Evolutionary conservation across 83 land plant species (phyloP).

Genomic region (Isoetes engelmannii): DNA sequence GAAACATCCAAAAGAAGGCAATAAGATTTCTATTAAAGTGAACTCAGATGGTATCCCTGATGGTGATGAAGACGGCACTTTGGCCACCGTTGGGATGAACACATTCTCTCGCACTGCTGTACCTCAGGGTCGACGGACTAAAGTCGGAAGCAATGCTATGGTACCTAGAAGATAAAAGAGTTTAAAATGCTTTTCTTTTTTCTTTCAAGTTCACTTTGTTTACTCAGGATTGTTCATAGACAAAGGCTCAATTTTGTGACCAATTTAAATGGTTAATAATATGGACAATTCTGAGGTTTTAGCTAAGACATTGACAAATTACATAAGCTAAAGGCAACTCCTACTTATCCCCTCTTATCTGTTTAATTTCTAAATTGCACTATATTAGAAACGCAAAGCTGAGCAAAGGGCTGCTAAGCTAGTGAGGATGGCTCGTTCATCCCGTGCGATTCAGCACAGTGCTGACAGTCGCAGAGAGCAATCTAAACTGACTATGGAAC

Average conservation of each 20-base stretch:
- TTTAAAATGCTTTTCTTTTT: too few relatives aligned
- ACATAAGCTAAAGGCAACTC: background rate
- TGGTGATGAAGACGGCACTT: slow-evolving; percentile 8
- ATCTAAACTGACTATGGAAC: too few relatives aligned
- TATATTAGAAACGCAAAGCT: slow-evolving; percentile 21
- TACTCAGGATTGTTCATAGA: too few relatives aligned
- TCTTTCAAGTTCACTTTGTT: too few relatives aligned
- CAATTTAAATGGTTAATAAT: too few relatives aligned
- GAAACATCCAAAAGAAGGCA: background rate
- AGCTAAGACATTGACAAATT: background rate
- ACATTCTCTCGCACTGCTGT: slow-evolving; percentile 14
- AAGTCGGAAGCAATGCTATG: slow-evolving; percentile 4
- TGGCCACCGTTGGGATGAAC: slow-evolving; percentile 14
- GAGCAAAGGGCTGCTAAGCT: slow-evolving; percentile 32
- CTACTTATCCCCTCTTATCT: background rate
- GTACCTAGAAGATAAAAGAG: too few relatives aligned
- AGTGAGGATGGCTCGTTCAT: slow-evolving; percentile 12
- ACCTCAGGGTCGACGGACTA: slow-evolving; percentile 16
- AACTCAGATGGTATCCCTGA: slow-evolving; percentile 22
- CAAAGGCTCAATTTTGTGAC: too few relatives aligned
- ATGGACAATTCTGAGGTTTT: background rate
- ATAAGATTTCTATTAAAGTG: slow-evolving; percentile 11
- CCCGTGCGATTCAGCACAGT: slow-evolving; percentile 5
- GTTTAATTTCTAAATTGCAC: background rate
- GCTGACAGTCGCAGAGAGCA: too few relatives aligned